Evolutionary conservation across 164 flowering plant genomes (phyloP).

Genomic region (Aristolochia californica): DNA sequence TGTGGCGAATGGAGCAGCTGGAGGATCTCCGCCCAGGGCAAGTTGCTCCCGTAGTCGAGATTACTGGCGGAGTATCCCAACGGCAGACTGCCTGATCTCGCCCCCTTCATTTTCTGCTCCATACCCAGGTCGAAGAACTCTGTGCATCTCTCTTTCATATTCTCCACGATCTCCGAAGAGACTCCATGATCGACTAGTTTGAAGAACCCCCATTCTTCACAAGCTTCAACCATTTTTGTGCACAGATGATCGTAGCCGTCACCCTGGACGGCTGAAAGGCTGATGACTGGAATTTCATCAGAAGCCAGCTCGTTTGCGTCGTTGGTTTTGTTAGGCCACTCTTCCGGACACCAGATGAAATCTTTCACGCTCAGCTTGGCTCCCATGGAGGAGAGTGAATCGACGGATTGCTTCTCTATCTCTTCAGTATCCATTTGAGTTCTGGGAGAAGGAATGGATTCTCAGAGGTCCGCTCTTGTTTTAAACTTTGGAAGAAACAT

Average conservation of each 20-base stretch:
- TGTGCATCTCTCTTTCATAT: slow-evolving; percentile 3
- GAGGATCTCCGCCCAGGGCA: slow-evolving; percentile 30
- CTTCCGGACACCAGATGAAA: slow-evolving; percentile 23
- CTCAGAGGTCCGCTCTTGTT: no score
- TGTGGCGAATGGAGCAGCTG: slow-evolving; percentile 27
- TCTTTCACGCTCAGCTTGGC: slow-evolving; percentile 16
- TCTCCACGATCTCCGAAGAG: slow-evolving; percentile 9
- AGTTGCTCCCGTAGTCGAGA: slow-evolving; percentile 22
- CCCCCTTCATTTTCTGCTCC: slow-evolving; percentile 25
- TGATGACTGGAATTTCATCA: slow-evolving; percentile 15
- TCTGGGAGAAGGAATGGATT: no score
- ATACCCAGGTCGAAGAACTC: slow-evolving; percentile 23
- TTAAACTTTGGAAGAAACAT: no score
- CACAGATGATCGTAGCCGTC: slow-evolving; percentile 13
- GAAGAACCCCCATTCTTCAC: slow-evolving; percentile 26
- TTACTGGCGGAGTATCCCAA: slow-evolving; percentile 25
- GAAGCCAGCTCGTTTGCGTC: slow-evolving; percentile 9
- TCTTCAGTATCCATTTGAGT: slow-evolving; percentile 6
- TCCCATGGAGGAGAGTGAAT: slow-evolving; percentile 16
- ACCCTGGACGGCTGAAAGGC: slow-evolving; percentile 1
- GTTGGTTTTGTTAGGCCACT: slow-evolving; percentile 18
- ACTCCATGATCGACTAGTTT: slow-evolving; percentile 21
- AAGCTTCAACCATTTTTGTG: slow-evolving; percentile 16
- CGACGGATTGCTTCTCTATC: slow-evolving; percentile 13
- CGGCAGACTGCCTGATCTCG: slow-evolving; percentile 16